Conservation (phyloP, 2,329 filamentous ascomycete species). For the Aspergillus fructus region DNA sequence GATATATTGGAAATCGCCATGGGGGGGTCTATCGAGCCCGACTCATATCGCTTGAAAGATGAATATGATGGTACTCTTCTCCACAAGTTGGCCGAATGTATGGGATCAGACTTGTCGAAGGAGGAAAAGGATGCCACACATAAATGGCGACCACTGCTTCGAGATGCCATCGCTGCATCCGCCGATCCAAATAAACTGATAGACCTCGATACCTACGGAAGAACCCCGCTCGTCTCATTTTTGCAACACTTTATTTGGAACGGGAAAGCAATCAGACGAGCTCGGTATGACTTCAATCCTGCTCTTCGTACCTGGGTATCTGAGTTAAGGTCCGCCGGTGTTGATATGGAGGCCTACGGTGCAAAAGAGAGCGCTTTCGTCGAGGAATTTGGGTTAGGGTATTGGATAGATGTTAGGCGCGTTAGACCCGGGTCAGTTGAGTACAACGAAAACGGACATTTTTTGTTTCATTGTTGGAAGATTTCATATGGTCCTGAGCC, state of each 20-base stretch:
- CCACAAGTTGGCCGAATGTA: background rate
- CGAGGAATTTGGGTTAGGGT: fast-evolving
- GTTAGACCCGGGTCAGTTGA: no score
- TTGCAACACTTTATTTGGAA: background rate
- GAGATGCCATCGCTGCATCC: background rate
- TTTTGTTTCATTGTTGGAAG: no score
- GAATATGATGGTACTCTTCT: background rate
- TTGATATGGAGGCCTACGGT: background rate
- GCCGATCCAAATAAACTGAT: background rate
- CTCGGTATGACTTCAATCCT: background rate
- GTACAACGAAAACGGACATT: no score
- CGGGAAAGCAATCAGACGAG: background rate
- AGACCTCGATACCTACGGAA: fast-evolving
- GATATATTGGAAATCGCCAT: background rate
- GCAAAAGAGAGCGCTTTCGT: background rate
- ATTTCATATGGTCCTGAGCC: background rate
- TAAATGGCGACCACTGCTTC: background rate
- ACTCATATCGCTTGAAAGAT: background rate
- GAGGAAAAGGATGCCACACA: background rate
- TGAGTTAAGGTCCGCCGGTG: background rate
- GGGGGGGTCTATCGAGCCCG: background rate
- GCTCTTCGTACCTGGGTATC: background rate
- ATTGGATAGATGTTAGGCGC: no score
- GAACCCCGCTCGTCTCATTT: background rate
- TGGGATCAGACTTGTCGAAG: background rate